Percentiles rank a stretch among this genome's conserved stretches.
Conservation (phyloP, 345 rosid species). For the Xanthoceras sorbifolium region DNA sequence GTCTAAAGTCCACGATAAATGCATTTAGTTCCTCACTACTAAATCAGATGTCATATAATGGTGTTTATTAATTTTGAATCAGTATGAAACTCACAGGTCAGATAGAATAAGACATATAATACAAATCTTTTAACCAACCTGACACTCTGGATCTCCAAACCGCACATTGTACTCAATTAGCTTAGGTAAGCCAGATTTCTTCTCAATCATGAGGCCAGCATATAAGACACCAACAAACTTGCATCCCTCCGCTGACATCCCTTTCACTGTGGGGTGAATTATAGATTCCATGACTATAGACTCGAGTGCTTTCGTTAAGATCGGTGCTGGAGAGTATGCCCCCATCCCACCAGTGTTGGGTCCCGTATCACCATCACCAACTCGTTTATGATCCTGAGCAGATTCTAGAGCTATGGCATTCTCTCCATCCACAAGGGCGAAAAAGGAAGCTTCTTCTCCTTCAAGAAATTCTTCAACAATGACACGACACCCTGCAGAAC, state of each 20-base stretch:
- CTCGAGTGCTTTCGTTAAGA: constrained; percentile 71
- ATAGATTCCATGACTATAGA: constrained; percentile 79
- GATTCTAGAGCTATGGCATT: constrained; percentile 91
- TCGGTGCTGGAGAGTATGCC: constrained; percentile 90
- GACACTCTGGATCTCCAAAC: constrained; percentile 99
- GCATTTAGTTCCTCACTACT: background rate
- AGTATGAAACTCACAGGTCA: background rate
- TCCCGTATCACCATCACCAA: constrained; percentile 95
- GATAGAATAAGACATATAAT: background rate
- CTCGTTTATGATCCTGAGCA: constrained; percentile 95
- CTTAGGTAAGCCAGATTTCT: constrained; percentile 89
- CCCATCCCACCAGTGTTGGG: constrained; percentile 99
- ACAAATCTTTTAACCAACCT: constrained; percentile 45
- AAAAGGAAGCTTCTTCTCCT: constrained; percentile 97
- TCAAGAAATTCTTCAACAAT: constrained; percentile 82
- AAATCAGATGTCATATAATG: background rate
- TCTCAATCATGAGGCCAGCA: constrained; percentile 96
- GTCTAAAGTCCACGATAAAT: background rate
- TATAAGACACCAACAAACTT: constrained; percentile 86
- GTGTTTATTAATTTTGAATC: background rate
- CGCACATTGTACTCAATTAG: constrained; percentile 97
- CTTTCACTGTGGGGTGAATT: constrained; percentile 85
- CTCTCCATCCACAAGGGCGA: constrained; percentile 91
- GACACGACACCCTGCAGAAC: constrained; percentile 81
- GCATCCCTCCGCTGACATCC: constrained; percentile 92